Evolutionary conservation across 1,284 basidiomycete species (phyloP).

Genomic region (Fomitopsis pinicola): DNA sequence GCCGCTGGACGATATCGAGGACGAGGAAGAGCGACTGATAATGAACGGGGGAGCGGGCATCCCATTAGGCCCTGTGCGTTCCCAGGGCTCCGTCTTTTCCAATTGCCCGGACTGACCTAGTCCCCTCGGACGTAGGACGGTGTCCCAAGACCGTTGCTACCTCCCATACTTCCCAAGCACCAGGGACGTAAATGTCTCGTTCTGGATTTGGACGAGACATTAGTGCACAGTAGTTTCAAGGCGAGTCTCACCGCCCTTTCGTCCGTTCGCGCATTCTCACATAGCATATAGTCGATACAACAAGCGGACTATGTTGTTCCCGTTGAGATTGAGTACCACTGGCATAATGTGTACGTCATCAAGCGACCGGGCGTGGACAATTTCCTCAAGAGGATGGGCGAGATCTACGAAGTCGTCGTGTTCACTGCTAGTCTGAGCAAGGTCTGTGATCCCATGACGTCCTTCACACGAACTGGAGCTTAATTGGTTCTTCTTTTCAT

Average conservation of each 20-base stretch:
- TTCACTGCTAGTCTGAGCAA: slow-evolving; percentile 98
- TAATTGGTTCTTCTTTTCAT: slow-evolving; percentile 8
- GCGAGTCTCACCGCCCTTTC: slow-evolving; percentile 34
- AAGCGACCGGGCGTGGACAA: slow-evolving; percentile 98
- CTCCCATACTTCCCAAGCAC: slow-evolving; percentile 71
- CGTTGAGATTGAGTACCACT: slow-evolving; percentile 97
- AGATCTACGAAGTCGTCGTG: slow-evolving; percentile 97
- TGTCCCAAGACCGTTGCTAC: slow-evolving; percentile 80
- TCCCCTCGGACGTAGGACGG: slow-evolving; percentile 71
- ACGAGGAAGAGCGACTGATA: slow-evolving; percentile 80
- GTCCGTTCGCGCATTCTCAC: slow-evolving; percentile 7
- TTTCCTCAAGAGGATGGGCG: slow-evolving; percentile 96
- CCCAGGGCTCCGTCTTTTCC: not conserved
- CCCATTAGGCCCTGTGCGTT: slow-evolving; percentile 69
- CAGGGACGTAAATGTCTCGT: slow-evolving; percentile 89
- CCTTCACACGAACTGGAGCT: slow-evolving; percentile 6
- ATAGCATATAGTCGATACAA: slow-evolving; percentile 72
- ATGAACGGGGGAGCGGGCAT: slow-evolving; percentile 80
- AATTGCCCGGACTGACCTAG: not conserved
- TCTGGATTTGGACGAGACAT: slow-evolving; percentile 92
- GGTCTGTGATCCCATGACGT: slow-evolving; percentile 38
- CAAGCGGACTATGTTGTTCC: slow-evolving; percentile 98
- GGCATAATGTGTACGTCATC: slow-evolving; percentile 99
- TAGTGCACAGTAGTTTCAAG: slow-evolving; percentile 93
- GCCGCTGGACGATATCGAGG: slow-evolving; percentile 47